Conservation (phyloP, 2,329 filamentous ascomycete genomes). For the Cladosporium sp. region DNA sequence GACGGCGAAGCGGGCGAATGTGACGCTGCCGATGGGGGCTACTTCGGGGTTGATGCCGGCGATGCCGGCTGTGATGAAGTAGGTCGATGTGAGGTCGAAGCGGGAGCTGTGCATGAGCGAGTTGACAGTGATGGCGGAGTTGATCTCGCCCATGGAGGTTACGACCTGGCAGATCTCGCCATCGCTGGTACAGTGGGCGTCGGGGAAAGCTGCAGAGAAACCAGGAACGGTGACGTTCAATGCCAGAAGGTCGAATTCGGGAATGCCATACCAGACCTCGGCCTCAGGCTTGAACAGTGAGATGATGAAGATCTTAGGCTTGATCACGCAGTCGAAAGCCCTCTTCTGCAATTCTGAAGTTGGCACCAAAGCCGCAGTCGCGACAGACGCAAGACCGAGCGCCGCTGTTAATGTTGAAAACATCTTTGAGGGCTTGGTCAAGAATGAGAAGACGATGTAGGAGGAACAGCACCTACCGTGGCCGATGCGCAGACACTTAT, state of each 20-base stretch:
- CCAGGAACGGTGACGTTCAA: conserved; percentile 38
- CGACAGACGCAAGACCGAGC: conserved; percentile 2
- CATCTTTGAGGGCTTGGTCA: neutral
- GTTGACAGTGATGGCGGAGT: conserved; percentile 66
- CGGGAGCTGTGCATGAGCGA: conserved; percentile 61
- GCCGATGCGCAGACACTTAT: neutral
- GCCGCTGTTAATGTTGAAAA: neutral
- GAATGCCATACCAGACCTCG: conserved; percentile 52
- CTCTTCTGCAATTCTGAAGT: neutral
- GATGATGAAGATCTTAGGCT: conserved; percentile 63
- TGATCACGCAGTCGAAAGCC: conserved; percentile 32
- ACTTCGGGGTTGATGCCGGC: conserved; percentile 71
- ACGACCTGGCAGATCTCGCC: conserved; percentile 67
- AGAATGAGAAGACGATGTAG: neutral
- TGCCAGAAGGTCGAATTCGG: conserved; percentile 37
- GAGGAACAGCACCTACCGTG: neutral
- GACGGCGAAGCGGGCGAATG: conserved; percentile 67
- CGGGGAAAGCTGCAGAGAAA: conserved; percentile 32
- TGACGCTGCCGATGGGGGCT: conserved; percentile 65
- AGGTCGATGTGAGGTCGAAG: conserved; percentile 67
- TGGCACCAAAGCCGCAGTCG: conserved; percentile 3
- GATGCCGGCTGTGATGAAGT: conserved; percentile 72
- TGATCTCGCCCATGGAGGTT: conserved; percentile 67
- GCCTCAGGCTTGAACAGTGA: conserved; percentile 53
- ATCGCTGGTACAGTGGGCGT: conserved; percentile 62